phyloP scores from a whole-genome alignment of 23 red algal species.

The Gracilariopsis chorda region DNA sequence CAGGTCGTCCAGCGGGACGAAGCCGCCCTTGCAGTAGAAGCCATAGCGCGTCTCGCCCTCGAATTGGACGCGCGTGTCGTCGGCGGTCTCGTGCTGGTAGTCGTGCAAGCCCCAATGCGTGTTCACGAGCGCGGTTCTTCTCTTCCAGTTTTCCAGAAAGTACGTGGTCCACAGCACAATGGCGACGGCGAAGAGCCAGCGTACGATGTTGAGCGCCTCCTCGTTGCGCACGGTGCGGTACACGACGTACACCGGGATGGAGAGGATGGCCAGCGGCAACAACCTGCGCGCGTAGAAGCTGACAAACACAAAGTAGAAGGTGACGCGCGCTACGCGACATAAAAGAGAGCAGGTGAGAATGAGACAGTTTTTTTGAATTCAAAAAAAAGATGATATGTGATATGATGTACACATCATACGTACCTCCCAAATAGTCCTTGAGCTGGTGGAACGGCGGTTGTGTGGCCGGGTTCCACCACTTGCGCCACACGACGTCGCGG shows the following conservation, averaged over 20 bases:
- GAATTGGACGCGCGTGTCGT: slow-evolving; percentile 67
- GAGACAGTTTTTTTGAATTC: background rate
- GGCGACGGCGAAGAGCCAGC: slow-evolving; percentile 50
- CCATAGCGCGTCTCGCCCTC: slow-evolving; percentile 49
- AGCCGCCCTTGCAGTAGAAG: slow-evolving; percentile 72
- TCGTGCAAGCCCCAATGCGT: slow-evolving; percentile 60
- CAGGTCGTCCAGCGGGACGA: slow-evolving; percentile 62
- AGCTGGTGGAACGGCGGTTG: slow-evolving; percentile 43
- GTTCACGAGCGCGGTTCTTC: slow-evolving; percentile 58
- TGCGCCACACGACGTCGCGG: slow-evolving; percentile 44
- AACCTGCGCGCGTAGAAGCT: slow-evolving; percentile 64
- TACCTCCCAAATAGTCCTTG: slow-evolving; percentile 70
- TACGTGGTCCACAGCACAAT: slow-evolving; percentile 71
- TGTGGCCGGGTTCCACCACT: slow-evolving; percentile 46
- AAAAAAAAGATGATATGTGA: background rate
- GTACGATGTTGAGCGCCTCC: slow-evolving; percentile 7
- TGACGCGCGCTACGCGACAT: slow-evolving; percentile 37
- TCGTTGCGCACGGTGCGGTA: slow-evolving; percentile 29
- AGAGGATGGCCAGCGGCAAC: slow-evolving; percentile 42
- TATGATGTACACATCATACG: too few species aligned
- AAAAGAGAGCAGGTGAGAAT: background rate
- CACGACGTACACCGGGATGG: slow-evolving; percentile 50
- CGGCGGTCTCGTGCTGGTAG: slow-evolving; percentile 63
- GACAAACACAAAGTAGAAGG: slow-evolving; percentile 75
- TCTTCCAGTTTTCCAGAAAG: slow-evolving; percentile 78